Conservation (phyloP, 305 asterid genomes). For the Rubia tinctorum region DNA sequence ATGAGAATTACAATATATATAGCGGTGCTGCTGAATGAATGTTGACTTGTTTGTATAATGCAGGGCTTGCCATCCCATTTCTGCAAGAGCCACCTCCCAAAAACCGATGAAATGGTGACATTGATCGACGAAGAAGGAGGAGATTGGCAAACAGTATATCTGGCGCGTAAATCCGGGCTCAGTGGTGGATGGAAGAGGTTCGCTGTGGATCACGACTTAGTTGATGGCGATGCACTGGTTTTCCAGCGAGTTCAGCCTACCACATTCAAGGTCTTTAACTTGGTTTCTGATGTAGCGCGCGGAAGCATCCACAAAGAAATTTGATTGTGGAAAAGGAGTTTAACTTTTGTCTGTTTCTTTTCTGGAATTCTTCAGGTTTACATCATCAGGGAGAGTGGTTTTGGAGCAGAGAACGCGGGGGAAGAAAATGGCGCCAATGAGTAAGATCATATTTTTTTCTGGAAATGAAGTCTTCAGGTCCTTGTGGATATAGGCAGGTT, state of each 20-base stretch:
- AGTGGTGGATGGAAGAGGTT: constrained; percentile 94
- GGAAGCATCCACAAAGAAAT: no score
- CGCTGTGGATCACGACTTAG: constrained; percentile 72
- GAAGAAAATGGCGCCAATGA: background rate
- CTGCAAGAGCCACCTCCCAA: constrained; percentile 62
- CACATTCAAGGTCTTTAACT: constrained; percentile 39
- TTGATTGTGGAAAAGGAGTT: no score
- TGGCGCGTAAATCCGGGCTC: constrained; percentile 67
- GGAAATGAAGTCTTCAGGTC: no score
- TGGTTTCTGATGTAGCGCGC: background rate
- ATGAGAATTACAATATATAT: no score
- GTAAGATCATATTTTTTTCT: background rate
- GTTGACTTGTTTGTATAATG: constrained; percentile 5
- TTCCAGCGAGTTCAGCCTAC: constrained; percentile 59
- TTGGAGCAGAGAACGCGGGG: background rate
- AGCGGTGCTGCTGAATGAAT: background rate
- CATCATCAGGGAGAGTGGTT: constrained; percentile 16
- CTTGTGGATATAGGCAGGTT: background rate
- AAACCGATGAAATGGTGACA: constrained; percentile 43
- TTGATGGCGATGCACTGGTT: constrained; percentile 76
- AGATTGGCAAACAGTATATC: constrained; percentile 65
- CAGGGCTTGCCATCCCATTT: constrained; percentile 62
- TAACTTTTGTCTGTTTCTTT: background rate
- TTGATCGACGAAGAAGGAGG: constrained; percentile 67
- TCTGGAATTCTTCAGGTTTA: constrained; percentile 12